Evolutionary conservation across 2,329 filamentous ascomycete species (phyloP).

Genomic region (Penicillium corylophilum): DNA sequence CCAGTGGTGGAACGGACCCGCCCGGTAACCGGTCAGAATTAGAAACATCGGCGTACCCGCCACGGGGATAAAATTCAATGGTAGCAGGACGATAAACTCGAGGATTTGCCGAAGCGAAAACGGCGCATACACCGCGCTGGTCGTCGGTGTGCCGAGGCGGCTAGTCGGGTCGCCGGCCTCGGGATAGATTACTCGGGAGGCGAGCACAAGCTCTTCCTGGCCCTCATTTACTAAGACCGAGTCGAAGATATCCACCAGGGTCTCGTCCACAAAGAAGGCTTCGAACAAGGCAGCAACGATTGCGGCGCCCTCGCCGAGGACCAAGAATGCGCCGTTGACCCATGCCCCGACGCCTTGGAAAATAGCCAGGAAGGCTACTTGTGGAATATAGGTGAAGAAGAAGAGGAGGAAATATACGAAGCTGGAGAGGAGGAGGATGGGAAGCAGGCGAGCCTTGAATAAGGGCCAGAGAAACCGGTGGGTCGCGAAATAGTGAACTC

Average conservation of each 20-base stretch:
- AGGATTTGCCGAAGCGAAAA: constrained; percentile 89
- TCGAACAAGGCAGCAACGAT: constrained; percentile 69
- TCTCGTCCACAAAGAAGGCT: constrained; percentile 78
- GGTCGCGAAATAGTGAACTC: constrained; percentile 76
- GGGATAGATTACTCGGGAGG: constrained; percentile 63
- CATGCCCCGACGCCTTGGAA: constrained; percentile 88
- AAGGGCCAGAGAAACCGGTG: constrained; percentile 82
- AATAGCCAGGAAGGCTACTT: constrained; percentile 82
- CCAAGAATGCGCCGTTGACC: constrained; percentile 82
- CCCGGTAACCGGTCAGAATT: constrained; percentile 79
- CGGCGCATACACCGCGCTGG: constrained; percentile 74
- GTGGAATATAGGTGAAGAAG: constrained; percentile 81
- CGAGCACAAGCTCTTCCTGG: constrained; percentile 65
- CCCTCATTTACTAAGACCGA: constrained; percentile 76
- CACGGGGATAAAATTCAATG: constrained; percentile 83
- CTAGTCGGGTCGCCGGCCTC: constrained; percentile 72
- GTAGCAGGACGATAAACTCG: constrained; percentile 75
- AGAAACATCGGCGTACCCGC: constrained; percentile 84
- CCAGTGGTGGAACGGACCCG: constrained; percentile 87
- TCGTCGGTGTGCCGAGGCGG: constrained; percentile 78
- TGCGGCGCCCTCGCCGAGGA: constrained; percentile 66
- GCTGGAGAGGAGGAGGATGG: constrained; percentile 75
- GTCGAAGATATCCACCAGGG: constrained; percentile 79
- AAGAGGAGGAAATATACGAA: constrained; percentile 86
- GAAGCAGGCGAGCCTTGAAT: constrained; percentile 73